phyloP scores from a whole-genome alignment of 108 stramenopile genomes.

The Pseudonitzschia multistriata region DNA sequence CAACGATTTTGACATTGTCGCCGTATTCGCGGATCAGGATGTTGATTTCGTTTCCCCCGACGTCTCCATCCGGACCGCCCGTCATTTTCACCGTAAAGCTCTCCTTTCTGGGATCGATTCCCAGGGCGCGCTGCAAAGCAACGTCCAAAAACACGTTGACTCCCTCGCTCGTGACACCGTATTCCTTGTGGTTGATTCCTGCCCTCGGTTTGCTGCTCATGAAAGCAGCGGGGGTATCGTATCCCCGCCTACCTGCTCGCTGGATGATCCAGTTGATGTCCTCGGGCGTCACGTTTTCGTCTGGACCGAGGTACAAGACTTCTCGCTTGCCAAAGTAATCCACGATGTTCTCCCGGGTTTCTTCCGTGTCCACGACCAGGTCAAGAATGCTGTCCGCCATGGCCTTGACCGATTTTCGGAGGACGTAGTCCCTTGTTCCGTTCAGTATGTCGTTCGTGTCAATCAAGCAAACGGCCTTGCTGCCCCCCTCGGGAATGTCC shows the following conservation, averaged over 20 bases:
- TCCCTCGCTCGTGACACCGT: constrained; percentile 94
- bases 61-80: constrained; percentile 98
- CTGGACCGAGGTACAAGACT: constrained; percentile 96
- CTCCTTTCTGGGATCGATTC: constrained; percentile 82
- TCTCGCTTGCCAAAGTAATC: constrained; percentile 90
- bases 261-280: constrained; percentile 97
- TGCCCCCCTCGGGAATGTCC: constrained; percentile 98
- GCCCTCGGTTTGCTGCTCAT: constrained; percentile 96
- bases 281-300: constrained; percentile 95
- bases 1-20: constrained; percentile 91
- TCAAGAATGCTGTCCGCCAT: constrained; percentile 95
- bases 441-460: constrained; percentile 73
- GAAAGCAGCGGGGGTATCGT: constrained; percentile 92
- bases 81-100: constrained; percentile 94
- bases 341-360: constrained; percentile 78
- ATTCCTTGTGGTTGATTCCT: constrained; percentile 98
- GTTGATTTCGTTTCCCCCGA: constrained; percentile 96
- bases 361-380: constrained; percentile 88
- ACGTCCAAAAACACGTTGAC: constrained; percentile 96
- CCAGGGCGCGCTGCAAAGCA: constrained; percentile 76
- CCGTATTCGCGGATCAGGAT: constrained; percentile 95
- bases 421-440: constrained; percentile 60
- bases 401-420: constrained; percentile 95
- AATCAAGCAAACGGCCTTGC: constrained; percentile 91
- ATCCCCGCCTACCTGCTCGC: constrained; percentile 85